Base-by-base conservation (phyloP, 108 stramenopile genomes). In the Cyclotella kingstonii region DNA sequence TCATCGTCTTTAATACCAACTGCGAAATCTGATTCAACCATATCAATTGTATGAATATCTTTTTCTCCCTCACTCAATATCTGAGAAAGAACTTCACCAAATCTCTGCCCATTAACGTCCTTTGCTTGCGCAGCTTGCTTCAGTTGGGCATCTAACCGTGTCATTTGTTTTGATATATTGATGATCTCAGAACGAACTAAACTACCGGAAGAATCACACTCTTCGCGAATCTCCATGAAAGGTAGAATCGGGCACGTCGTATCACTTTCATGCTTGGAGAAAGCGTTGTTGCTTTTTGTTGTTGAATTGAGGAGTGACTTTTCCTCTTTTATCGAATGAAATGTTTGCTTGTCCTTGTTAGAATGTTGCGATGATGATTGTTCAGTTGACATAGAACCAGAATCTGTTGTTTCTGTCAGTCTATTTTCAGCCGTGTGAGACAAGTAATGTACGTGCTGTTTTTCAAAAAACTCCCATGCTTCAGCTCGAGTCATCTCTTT, bases 141-240 rank as follows among this genome's bases (percentile, higher is more conserved):
- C 43, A 73, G 43, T 29, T 39, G 23, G 19, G 54, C 61, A 35
- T 63, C 66, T 26, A 76, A 49, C 18, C 67, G 54, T 44, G 55
- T 61, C 66, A 68, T 60, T 44, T 59, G 44, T 26, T 60, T 53
- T 9, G 67, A 63, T 28, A 76, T 63, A 19, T 76, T 68, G 28
- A 76, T 43, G 52, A 76, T 30, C 25, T 76, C 67, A 1, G 75
- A 45, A 45, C 31, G 25, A 17, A 68, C 22, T 19, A 68, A 34
- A n/a, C 53, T 63, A 1, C 66, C 66, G 1, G 38, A 3, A 26
- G 12, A 28, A 48, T 68, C 66, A 29, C 66, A 76, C 30, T 51
- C 50, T 68, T 76, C 75, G 11, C 75, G 60, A 44, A 76, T 76
- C 62, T 76, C 75, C 61, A 76, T 66, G 0, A 68, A 36, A 22